Evolutionary conservation across 208 protist species (phyloP), one percentile per base, ranked within the genome.

Genomic region (Acanthamoeba triangularis): DNA sequence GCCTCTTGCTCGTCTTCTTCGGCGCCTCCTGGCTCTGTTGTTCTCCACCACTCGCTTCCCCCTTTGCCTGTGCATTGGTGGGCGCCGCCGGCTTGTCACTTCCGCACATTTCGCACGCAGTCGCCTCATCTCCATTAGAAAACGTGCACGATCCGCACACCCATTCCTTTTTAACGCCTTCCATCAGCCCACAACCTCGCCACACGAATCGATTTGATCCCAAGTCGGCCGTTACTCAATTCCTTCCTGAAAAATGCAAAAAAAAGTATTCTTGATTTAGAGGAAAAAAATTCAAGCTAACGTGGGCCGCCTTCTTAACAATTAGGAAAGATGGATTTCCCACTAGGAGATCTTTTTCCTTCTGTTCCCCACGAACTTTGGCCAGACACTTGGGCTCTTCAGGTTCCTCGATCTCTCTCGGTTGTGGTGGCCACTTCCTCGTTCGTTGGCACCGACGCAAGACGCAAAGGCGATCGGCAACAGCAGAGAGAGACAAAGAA

Each of bases 121-220:
- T 11, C 6, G 5, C n/a, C 6, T 52, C 37, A 4, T 7, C 11
- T 7, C 30, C 74, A 49, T 82, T 82, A 4, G 37, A 25, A 13
- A 82, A 82, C 28, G 97, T 85, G 74, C 97, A 96, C 30, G 44
- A 5, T 20, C 78, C 49, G 30, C 33, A 87, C 49, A 98, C 97
- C 97, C 97, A 98, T n/a, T 98, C 72, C n/a, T n/a, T n/a, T n/a
- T n/a, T n/a, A 54, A 8, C 49, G 14, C 49, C 30, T 54, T 49
- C 56, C 97, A 98, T 52, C 94, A n/a, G n/a, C n/a, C 65, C 30
- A 63, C 44, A 1, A 41, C 35, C 59, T 95, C 92, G 96, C 96
- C 98, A 67, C 3, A 3, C n/a, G n/a, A n/a, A 4, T 41, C 37
- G 37, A 41, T 41, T 41, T 1, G 37, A 41, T 41, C 37, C 1